These are phyloP conservation scores for Nicotiana paniculata DNA, from an alignment of 257 asterid genomes.

Conservation along the genomic window DNA sequence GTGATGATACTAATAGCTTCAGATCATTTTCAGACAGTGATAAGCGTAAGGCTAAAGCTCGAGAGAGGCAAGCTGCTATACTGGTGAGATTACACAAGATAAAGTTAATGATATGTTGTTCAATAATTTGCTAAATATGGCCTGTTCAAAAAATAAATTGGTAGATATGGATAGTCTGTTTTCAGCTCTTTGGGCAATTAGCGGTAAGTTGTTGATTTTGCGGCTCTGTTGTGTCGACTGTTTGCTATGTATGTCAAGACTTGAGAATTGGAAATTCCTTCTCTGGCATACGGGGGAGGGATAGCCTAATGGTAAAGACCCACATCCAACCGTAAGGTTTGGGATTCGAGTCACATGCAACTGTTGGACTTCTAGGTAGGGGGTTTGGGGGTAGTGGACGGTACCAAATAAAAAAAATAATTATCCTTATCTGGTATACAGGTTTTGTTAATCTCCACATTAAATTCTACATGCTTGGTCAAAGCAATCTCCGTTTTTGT, in stretches of 20 bases:
- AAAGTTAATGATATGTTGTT: neutral
- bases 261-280: neutral
- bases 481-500: neutral
- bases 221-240: neutral
- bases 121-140: neutral
- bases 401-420: neutral
- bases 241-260: neutral
- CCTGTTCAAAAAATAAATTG: neutral
- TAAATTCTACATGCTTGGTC: neutral
- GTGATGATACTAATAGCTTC: conserved; percentile 24
- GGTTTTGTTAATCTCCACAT: neutral
- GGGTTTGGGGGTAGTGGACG: neutral
- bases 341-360: neutral
- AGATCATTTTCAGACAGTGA: conserved; percentile 52
- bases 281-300: neutral
- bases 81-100: conserved; percentile 48
- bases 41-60: conserved; percentile 83
- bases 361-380: neutral
- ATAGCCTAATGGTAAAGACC: neutral
- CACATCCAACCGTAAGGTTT: neutral
- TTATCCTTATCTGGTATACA: neutral
- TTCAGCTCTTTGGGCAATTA: neutral
- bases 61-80: conserved; percentile 96
- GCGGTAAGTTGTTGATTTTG: neutral
- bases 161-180: neutral